Evolutionary conservation across 768 basidiomycete genomes (phyloP).

Genomic region (Phanerochaete sordida): DNA sequence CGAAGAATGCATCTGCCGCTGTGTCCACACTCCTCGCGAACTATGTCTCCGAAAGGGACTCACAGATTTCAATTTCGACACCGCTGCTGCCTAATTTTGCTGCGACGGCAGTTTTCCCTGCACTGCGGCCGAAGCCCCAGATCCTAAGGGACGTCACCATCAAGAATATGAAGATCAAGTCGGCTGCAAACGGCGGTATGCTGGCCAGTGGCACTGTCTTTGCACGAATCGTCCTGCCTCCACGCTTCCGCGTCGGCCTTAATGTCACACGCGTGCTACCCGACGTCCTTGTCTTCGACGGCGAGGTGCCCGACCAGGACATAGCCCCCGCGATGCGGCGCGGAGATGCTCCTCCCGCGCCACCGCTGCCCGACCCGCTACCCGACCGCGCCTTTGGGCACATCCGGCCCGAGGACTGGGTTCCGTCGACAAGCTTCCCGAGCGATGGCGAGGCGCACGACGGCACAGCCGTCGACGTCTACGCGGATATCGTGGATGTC

Average conservation of each 20-base stretch:
- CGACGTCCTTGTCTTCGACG: conserved; percentile 77
- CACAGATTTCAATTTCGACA: conserved; percentile 55
- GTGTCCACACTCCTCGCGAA: conserved; percentile 63
- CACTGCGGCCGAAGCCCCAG: conserved; percentile 57
- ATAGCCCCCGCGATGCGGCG: conserved; percentile 4
- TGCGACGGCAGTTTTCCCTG: conserved; percentile 55
- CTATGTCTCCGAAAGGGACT: conserved; percentile 56
- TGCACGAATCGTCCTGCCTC: conserved; percentile 64
- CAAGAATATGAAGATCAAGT: conserved; percentile 67
- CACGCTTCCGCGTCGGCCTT: conserved; percentile 63
- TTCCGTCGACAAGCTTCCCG: conserved; percentile 41
- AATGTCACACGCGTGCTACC: conserved; percentile 65
- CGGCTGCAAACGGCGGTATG: conserved; percentile 35
- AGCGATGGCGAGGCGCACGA: conserved; percentile 40
- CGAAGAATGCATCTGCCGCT: conserved; percentile 20
- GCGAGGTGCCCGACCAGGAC: conserved; percentile 45
- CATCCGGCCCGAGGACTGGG: conserved; percentile 69
- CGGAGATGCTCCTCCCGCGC: conserved; percentile 33
- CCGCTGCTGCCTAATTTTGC: conserved; percentile 49
- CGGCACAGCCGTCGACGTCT: conserved; percentile 54
- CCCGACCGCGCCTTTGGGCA: conserved; percentile 75
- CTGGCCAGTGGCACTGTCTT: conserved; percentile 69
- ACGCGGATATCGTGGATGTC: conserved; percentile 66
- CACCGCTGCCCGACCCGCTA: conserved; percentile 59
- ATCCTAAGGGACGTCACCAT: conserved; percentile 73